Base-by-base conservation (phyloP, 169 alveolate genomes). In the Plasmodium gaboni region DNA sequence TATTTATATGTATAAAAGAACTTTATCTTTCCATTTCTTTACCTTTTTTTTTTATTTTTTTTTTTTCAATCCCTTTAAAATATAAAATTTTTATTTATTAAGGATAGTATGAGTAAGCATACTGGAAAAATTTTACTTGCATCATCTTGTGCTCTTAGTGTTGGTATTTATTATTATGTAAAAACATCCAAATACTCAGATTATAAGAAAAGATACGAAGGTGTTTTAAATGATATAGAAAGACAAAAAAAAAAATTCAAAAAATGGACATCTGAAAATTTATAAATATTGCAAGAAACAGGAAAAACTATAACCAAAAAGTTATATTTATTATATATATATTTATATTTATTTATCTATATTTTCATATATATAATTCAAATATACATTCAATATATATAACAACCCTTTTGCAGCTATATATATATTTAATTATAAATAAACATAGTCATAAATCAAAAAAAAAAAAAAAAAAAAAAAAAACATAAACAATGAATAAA, bases 201-300 rank as follows among this genome's bases (percentile, higher is more conserved):
- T 69, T 83, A 83, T 71, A 28, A 28, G 51, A 68, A 73, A 51
- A 83, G 91, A 71, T 83, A 83, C 63, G 91, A 67, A 19, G 91
- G 91, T 46, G 91, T 83, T 38, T 83, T 83, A 61, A 83, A 70
- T n/a, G 91, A 83, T 63, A 68, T 83, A 83, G 91, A 83, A 83
- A 83, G 91, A 68, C 91, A 83, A 83, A 83, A 83, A 63, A 63
- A 42, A 44, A 83, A 83, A 63, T 38, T 83, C 59, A 59, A 83
- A 69, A 83, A 83, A 83, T 83, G 91, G 91, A 83, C 68, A 68
- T 63, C 73, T 28, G 85, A 83, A 13, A 55, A 83, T 83, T 83
- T 83, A 71, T 83, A 78, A 69, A n/a, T 17, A 32, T 19, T 63
- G 13, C 24, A 48, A 51, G 51, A 46, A 8, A 12, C 22, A 73